phyloP scores from a whole-genome alignment of 73 alveolate species.

The Effrenium voratum region DNA sequence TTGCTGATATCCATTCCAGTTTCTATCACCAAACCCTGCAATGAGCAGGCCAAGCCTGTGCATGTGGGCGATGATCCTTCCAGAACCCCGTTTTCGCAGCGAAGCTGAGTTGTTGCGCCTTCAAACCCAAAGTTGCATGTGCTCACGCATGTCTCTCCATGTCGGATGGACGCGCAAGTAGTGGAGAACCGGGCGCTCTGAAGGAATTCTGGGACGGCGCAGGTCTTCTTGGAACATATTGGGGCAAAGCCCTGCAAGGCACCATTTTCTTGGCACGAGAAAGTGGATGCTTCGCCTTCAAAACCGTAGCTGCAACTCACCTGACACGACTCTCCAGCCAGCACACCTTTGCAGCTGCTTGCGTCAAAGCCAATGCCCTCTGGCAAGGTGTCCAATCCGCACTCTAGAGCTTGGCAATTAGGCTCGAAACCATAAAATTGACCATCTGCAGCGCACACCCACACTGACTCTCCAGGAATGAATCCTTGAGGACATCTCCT shows the following conservation, averaged over 20 bases:
- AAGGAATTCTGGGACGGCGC: neutral
- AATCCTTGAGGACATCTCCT: slow-evolving; percentile 47
- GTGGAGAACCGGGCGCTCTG: neutral
- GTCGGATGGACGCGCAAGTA: neutral
- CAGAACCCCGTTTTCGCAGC: slow-evolving; percentile 15
- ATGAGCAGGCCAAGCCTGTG: slow-evolving; percentile 26
- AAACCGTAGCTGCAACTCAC: slow-evolving; percentile 15
- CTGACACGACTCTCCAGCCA: neutral
- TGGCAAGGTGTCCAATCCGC: neutral
- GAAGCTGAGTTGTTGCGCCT: slow-evolving; percentile 7
- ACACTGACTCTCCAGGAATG: neutral
- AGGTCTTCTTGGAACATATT: neutral
- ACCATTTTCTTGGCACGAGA: neutral
- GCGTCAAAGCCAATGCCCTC: neutral
- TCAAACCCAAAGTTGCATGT: slow-evolving; percentile 14
- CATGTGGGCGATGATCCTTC: slow-evolving; percentile 8
- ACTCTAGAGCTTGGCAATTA: neutral
- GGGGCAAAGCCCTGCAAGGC: neutral
- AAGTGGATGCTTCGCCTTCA: neutral
- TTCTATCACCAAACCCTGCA: slow-evolving; percentile 14
- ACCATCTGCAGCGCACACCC: slow-evolving; percentile 24
- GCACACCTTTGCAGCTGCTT: neutral
- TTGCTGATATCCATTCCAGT: slow-evolving; percentile 26
- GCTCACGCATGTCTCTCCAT: slow-evolving; percentile 37
- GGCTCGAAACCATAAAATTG: neutral